Evolutionary conservation across 108 stramenopile genomes (phyloP), one percentile per base, ranked within the genome.

Genomic region (Aurantiochytrium sp.): DNA sequence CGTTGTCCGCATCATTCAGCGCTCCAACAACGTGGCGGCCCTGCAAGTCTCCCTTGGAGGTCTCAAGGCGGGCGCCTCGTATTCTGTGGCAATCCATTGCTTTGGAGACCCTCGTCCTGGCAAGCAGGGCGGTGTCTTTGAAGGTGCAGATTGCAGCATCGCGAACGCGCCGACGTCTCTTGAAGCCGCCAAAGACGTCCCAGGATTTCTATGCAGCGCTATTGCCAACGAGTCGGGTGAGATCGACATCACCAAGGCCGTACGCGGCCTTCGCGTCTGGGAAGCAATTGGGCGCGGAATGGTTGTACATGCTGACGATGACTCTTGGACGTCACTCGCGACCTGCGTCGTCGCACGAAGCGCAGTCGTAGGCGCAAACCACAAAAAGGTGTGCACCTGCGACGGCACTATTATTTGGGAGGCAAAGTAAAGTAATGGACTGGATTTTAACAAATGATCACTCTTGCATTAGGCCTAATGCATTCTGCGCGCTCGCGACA

Each of bases 371-470:
- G 76, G 76, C 19, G 44, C 76, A 6, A 83, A 83, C 51, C 76
- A 83, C 51, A 83, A 83, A 83, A 83, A 83, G 76, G 76, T 83
- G 16, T 83, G 76, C 51, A 83, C 76, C 43, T 83, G 76, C 76
- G 76, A 83, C 51, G 76, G 76, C 14, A 83, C 76, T 4, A 53
- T 83, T 53, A 83, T 83, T 35, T 83, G 76, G 76, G 76, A 83
- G 76, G 76, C 76, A 10, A 53, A 83, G 49, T 83, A 83, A 83
- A 83, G 51, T 57, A 57, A 16, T 16, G 4, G 16, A 14, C 55
- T 57, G 35, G 35, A 35, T 35, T 35, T 35, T 2, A 35, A 35
- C 35, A 35, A 35, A 35, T 35, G 35, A 2, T 35, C 35, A 35
- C 35, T 35, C 35, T 35, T 35, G 35, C 35, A 35, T 35, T 35